Percentiles rank a stretch among this genome's conserved stretches.
These are phyloP conservation scores for Euryodendron excelsum DNA, from an alignment of 148 eudicot genomes.

Conservation along the genomic window DNA sequence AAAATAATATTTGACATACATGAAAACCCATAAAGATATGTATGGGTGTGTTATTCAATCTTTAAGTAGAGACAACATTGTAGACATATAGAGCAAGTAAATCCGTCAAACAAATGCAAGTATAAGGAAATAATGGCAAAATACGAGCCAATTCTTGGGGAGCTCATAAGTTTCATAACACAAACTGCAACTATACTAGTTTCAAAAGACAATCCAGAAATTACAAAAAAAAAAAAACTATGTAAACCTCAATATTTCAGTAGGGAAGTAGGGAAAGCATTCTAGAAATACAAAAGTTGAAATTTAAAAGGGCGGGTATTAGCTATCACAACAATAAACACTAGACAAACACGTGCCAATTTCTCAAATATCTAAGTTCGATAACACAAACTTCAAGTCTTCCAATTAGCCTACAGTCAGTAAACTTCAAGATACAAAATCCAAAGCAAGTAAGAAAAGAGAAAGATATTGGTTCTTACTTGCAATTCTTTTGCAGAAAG, in stretches of 20 bases:
- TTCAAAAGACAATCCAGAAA: no score
- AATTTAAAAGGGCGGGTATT: neutral
- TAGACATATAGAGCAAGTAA: no score
- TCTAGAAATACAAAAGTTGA: neutral
- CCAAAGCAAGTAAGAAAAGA: neutral
- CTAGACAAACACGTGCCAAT: neutral
- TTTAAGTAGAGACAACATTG: no score
- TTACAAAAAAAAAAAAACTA: no score
- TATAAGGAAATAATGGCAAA: no score
- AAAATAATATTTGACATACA: neutral
- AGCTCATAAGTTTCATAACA: no score
- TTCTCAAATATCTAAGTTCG: constrained; percentile 10
- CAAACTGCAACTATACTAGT: no score
- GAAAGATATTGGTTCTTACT: constrained; percentile 36
- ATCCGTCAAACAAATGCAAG: no score
- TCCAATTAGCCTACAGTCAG: neutral
- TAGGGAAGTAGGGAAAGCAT: neutral
- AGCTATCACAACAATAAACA: neutral
- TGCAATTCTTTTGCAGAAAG: constrained; percentile 97
- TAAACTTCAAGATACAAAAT: neutral
- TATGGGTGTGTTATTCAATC: neutral
- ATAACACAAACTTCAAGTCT: neutral
- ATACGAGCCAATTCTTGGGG: no score
- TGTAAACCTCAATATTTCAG: neutral
- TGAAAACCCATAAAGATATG: neutral